Evolutionary conservation across 2,329 filamentous ascomycete genomes (phyloP).

Genomic region (Domatiomyces catenatus): DNA sequence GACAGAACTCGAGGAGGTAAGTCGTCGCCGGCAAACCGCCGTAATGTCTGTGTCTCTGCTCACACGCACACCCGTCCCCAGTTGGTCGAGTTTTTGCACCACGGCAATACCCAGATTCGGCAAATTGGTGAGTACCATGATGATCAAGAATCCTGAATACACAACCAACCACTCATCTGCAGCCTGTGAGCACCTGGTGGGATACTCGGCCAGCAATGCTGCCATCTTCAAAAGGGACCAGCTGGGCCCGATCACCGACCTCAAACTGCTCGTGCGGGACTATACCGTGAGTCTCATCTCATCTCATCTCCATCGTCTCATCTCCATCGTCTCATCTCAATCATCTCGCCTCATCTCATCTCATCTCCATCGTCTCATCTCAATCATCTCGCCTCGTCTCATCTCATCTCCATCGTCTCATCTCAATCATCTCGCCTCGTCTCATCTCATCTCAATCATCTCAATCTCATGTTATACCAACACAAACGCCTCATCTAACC

Average conservation of each 20-base stretch:
- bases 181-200: slow-evolving; percentile 76
- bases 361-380: no score
- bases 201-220: slow-evolving; percentile 62
- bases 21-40: slow-evolving; percentile 5
- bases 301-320: neutral
- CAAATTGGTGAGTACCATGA: slow-evolving; percentile 47
- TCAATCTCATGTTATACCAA: no score
- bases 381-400: no score
- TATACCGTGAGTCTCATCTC: slow-evolving; percentile 46
- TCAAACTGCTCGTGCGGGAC: slow-evolving; percentile 76
- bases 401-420: no score
- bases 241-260: slow-evolving; percentile 63
- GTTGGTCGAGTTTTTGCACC: slow-evolving; percentile 85
- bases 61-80: slow-evolving; percentile 24
- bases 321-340: no score
- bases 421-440: no score
- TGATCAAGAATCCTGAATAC: slow-evolving; percentile 16
- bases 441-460: no score
- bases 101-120: slow-evolving; percentile 81
- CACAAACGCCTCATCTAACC: neutral
- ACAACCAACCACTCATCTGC: slow-evolving; percentile 5
- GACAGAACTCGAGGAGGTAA: slow-evolving; percentile 61
- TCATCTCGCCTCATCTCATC: no score
- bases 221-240: slow-evolving; percentile 70
- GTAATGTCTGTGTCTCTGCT: slow-evolving; percentile 6